These are phyloP conservation scores for Rosa persica DNA, from an alignment of 306 rosid species.

Conservation along the genomic window DNA sequence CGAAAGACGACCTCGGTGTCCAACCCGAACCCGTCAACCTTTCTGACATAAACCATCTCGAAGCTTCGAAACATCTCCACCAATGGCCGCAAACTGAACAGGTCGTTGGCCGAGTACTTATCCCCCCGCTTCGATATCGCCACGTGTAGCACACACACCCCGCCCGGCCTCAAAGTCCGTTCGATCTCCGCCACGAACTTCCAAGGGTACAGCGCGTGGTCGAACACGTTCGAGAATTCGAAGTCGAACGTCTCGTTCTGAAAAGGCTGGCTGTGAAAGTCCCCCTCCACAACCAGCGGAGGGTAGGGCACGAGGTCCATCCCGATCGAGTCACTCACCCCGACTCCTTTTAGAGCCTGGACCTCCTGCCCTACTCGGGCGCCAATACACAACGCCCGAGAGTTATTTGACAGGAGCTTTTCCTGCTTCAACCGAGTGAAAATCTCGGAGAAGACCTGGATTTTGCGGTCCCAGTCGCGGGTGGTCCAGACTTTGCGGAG, in stretches of 20 bases:
- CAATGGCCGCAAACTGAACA: slow-evolving; percentile 64
- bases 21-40: slow-evolving; percentile 79
- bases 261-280: slow-evolving; percentile 81
- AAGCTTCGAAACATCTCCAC: slow-evolving; percentile 51
- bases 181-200: slow-evolving; percentile 78
- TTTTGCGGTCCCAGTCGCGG: slow-evolving; percentile 90
- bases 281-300: slow-evolving; percentile 73
- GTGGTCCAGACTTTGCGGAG: slow-evolving; percentile 86
- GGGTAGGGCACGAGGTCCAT: slow-evolving; percentile 85
- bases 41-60: slow-evolving; percentile 49
- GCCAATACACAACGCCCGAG: slow-evolving; percentile 70
- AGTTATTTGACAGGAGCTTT: slow-evolving; percentile 38
- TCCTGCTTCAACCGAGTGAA: slow-evolving; percentile 42
- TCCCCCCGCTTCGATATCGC: slow-evolving; percentile 59
- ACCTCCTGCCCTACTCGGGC: slow-evolving; percentile 95
- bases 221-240: slow-evolving; percentile 95
- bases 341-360: slow-evolving; percentile 66
- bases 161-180: slow-evolving; percentile 72
- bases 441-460: slow-evolving; percentile 57
- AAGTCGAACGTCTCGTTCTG: slow-evolving; percentile 57
- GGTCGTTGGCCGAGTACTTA: slow-evolving; percentile 88
- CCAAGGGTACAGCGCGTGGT: slow-evolving; percentile 84
- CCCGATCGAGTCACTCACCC: slow-evolving; percentile 67
- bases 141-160: slow-evolving; percentile 83
- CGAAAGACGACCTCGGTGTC: slow-evolving; percentile 78